A percentile compares a stretch with the other conserved stretches of the same genome.
These are phyloP conservation scores for Cyathus striatus DNA, from an alignment of 768 basidiomycete genomes.

Conservation along the genomic window DNA sequence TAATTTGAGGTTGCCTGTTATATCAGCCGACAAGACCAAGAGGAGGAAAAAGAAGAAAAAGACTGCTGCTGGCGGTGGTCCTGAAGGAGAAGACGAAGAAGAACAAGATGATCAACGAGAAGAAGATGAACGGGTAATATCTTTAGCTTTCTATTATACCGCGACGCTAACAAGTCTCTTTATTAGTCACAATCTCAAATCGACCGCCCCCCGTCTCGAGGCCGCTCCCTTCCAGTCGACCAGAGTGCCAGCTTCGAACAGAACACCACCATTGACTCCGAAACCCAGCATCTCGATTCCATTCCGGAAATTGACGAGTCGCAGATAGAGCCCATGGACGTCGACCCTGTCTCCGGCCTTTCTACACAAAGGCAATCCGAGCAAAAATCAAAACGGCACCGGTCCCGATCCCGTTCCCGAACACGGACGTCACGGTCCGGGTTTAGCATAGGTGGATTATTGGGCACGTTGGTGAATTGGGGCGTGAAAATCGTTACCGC, in stretches of 20 bases:
- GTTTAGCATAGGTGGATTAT: neutral
- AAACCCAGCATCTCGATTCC: constrained; percentile 52
- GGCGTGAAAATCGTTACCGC: constrained; percentile 11
- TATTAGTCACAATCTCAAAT: constrained; percentile 16
- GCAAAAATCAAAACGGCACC: constrained; percentile 16
- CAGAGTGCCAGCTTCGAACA: constrained; percentile 23
- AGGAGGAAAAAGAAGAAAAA: constrained; percentile 47
- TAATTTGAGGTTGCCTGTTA: constrained; percentile 62
- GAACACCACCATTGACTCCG: constrained; percentile 36
- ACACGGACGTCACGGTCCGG: constrained; percentile 10
- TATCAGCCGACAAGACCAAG: constrained; percentile 54
- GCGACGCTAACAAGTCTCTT: too few species aligned
- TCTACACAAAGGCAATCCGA: constrained; percentile 17
- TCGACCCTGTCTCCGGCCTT: constrained; percentile 7
- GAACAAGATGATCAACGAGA: constrained; percentile 15
- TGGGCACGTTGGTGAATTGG: neutral
- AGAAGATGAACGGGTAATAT: too few species aligned
- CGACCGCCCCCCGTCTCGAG: constrained; percentile 12
- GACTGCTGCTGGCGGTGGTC: too few species aligned
- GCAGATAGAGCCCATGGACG: constrained; percentile 11
- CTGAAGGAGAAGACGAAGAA: constrained; percentile 58
- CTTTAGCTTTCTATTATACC: too few species aligned
- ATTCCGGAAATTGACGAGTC: constrained; percentile 63
- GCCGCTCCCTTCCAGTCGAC: neutral
- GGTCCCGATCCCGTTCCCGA: constrained; percentile 24